Base-by-base conservation (phyloP, 306 rosid species). In the Rosa lucieae region DNA sequence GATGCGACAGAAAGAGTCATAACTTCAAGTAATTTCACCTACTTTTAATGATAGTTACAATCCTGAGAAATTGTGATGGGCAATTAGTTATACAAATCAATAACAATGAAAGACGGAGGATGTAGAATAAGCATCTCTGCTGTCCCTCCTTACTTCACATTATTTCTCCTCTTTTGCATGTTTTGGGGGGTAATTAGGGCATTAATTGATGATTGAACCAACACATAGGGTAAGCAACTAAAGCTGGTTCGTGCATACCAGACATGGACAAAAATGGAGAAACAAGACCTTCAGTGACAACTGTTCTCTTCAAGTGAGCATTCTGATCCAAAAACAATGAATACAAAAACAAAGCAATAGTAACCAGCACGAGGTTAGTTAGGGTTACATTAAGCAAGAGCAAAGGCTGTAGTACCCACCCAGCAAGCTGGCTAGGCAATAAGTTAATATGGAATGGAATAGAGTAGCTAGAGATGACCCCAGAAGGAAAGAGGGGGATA, bases 211-310 rank as follows among this genome's bases (percentile, higher is more conserved):
- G 35, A 68, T 9, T 10, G 73, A 68, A 51, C 15, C 63, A 4
- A 59, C 67, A 59, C 37, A 7, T 21, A 26, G 15, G 4, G 67
- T 26, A 59, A 59, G 67, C 15, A 59, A 23, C 32, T 58, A 21
- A 58, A 59, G 37, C 17, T 0, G 11, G 63, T 26, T 59, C 67
- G 17, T 59, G 63, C 67, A 26, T 23, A 59, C 67, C 67, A 26
- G 26, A 32, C 76, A 49, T 72, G 49, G 46, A 32, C 76, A 13
- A 72, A 72, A 72, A 32, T 17, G 63, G 63, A 72, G 76, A 72
- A 51, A 18, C 63, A 51, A 72, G 47, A 51, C 61, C 10, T 10
- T 29, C 20, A 35, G 17, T 72, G 61, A 72, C 62, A 72, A 42
- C 2, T 32, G 63, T 35, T 40, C 32, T 42, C 51, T 68, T 44